Percentiles rank a stretch among this genome's conserved stretches.
Conservation (phyloP, 805 yeast species). For the Nakazawaea siamensis region DNA sequence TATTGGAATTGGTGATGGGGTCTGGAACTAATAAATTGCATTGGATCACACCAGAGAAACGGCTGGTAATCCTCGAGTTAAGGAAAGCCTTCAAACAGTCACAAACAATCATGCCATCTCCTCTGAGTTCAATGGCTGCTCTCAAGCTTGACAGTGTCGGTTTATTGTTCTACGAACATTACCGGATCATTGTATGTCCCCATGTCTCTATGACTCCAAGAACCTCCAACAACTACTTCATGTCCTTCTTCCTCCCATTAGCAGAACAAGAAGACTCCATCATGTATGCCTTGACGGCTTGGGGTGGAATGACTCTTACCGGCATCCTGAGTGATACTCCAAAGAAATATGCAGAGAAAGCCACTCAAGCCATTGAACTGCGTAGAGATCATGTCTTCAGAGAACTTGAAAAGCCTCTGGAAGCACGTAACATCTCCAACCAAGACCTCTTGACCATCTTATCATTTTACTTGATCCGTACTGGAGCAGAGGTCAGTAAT, state of each 20-base stretch:
- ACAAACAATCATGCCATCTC: background rate
- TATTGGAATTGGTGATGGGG: slow-evolving; percentile 1
- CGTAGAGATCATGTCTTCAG: slow-evolving; percentile 11
- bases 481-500: slow-evolving; percentile 26
- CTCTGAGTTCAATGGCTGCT: background rate
- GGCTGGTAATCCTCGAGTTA: slow-evolving; percentile 1
- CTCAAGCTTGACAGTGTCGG: slow-evolving; percentile 5
- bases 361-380: slow-evolving; percentile 15
- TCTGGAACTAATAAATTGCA: background rate
- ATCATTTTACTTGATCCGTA: slow-evolving; percentile 20
- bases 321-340: slow-evolving; percentile 21
- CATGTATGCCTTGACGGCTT: slow-evolving; percentile 44
- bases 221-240: slow-evolving; percentile 34
- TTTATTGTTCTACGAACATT: slow-evolving; percentile 4
- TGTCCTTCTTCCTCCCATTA: slow-evolving; percentile 41
- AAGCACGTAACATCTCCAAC: slow-evolving; percentile 9
- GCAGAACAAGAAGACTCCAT: slow-evolving; percentile 38
- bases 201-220: slow-evolving; percentile 5
- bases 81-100: background rate
- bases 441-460: slow-evolving; percentile 19
- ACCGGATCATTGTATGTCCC: background rate
- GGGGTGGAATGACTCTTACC: slow-evolving; percentile 42
- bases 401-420: background rate
- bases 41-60: slow-evolving; percentile 4
- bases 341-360: slow-evolving; percentile 15